Conservation (phyloP, 768 basidiomycete genomes). For the Podaxis pistillaris region DNA sequence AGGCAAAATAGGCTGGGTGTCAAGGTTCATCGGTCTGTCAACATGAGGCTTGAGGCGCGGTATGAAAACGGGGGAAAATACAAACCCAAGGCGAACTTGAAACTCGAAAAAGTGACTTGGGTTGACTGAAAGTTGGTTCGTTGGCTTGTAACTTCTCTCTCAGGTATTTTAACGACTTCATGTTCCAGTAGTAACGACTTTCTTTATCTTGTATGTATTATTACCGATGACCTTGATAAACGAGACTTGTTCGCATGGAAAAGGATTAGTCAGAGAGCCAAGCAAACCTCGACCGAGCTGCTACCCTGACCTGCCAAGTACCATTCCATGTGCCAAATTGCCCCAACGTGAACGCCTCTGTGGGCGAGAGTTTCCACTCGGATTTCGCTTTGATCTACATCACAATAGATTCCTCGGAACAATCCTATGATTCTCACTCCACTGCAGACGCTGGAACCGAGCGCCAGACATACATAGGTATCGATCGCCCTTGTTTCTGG, state of each 20-base stretch:
- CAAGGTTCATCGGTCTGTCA: slow-evolving; percentile 49
- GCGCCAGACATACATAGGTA: too few relatives aligned
- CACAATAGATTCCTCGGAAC: not conserved
- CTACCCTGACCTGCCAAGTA: not conserved
- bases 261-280: not conserved
- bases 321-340: not conserved
- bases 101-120: slow-evolving; percentile 30
- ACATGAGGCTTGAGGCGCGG: slow-evolving; percentile 52
- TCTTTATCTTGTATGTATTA: not conserved
- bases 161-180: not conserved
- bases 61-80: slow-evolving; percentile 34
- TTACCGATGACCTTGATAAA: not conserved
- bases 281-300: not conserved
- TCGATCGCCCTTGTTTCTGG: too few relatives aligned
- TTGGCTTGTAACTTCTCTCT: not conserved
- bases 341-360: not conserved
- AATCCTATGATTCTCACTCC: not conserved
- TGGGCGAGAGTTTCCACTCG: not conserved
- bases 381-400: not conserved
- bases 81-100: slow-evolving; percentile 34
- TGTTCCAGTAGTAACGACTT: not conserved
- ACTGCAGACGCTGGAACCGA: too few relatives aligned
- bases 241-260: not conserved
- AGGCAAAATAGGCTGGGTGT: slow-evolving; percentile 36
- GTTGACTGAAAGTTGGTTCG: slow-evolving; percentile 29